Percentiles rank a stretch among this genome's conserved stretches.
These are phyloP conservation scores for Citeromyces nyonsensis DNA, from an alignment of 805 yeast genomes.

Conservation along the genomic window DNA sequence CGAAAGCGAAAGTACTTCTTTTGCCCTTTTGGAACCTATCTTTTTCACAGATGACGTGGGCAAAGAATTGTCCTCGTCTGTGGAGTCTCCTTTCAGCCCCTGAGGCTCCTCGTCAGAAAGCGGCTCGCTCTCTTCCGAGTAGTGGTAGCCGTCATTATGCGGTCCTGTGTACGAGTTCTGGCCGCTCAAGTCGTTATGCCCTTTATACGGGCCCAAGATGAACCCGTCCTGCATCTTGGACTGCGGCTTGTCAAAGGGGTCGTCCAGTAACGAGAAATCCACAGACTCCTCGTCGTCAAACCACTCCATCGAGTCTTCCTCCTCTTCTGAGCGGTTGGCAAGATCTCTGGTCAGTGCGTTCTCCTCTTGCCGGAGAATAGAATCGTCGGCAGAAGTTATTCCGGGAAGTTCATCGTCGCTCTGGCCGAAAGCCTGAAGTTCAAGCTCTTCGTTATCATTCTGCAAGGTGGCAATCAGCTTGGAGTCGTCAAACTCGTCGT, in stretches of 20 bases:
- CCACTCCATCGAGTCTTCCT: slow-evolving; percentile 16
- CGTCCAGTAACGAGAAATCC: slow-evolving; percentile 1
- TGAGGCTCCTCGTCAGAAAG: slow-evolving; percentile 10
- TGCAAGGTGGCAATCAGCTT: slow-evolving; percentile 22
- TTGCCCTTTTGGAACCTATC: slow-evolving; percentile 71
- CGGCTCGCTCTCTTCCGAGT: slow-evolving; percentile 16
- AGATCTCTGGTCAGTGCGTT: slow-evolving; percentile 24
- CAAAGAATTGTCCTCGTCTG: slow-evolving; percentile 81
- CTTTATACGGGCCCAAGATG: slow-evolving; percentile 4
- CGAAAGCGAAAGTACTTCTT: slow-evolving; percentile 82
- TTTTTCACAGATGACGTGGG: slow-evolving; percentile 54
- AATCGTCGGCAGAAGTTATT: slow-evolving; percentile 13
- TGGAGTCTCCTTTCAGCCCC: slow-evolving; percentile 36
- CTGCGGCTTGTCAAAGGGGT: not conserved
- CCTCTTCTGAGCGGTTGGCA: slow-evolving; percentile 12
- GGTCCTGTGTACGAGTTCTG: slow-evolving; percentile 1
- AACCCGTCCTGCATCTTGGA: not conserved
- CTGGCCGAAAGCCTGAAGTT: slow-evolving; percentile 16
- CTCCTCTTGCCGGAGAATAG: slow-evolving; percentile 22
- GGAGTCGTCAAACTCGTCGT: slow-evolving; percentile 44
- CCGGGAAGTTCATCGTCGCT: slow-evolving; percentile 13
- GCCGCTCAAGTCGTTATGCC: slow-evolving; percentile 1
- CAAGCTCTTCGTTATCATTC: slow-evolving; percentile 20
- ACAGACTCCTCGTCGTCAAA: slow-evolving; percentile 8
- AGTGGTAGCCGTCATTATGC: slow-evolving; percentile 11